These are phyloP conservation scores for Thermoascus crustaceus DNA, from an alignment of 2,329 filamentous ascomycete species.

Conservation along the genomic window DNA sequence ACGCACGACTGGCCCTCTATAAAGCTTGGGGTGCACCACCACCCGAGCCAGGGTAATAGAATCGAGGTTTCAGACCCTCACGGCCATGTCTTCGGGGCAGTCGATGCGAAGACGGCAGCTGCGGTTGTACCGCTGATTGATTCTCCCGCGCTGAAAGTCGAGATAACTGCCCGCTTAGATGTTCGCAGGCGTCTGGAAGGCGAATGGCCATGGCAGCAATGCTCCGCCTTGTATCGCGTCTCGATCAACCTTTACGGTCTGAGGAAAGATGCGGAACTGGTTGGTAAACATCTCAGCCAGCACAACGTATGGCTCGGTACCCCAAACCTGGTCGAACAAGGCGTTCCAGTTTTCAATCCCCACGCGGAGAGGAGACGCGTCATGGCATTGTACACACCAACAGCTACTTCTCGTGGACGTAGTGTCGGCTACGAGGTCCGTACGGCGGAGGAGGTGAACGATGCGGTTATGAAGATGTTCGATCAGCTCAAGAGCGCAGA, in stretches of 20 bases:
- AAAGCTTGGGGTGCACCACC: conserved; percentile 60
- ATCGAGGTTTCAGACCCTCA: conserved; percentile 70
- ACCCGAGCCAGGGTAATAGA: conserved; percentile 46
- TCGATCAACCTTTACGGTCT: conserved; percentile 75
- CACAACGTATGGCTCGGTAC: conserved; percentile 59
- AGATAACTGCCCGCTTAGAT: conserved; percentile 64
- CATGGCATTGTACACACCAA: conserved; percentile 25
- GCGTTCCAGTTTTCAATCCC: conserved; percentile 68
- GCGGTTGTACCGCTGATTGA: conserved; percentile 69
- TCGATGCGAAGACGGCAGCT: conserved; percentile 59
- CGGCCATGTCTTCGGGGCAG: conserved; percentile 62
- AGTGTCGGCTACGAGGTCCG: conserved; percentile 40
- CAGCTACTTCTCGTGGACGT: conserved; percentile 17
- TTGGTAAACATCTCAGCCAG: conserved; percentile 62
- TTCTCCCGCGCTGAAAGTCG: conserved; percentile 52
- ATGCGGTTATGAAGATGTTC: conserved; percentile 79
- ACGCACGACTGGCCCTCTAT: conserved; percentile 60
- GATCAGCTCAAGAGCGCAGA: conserved; percentile 71
- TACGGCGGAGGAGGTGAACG: conserved; percentile 77
- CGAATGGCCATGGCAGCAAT: conserved; percentile 57
- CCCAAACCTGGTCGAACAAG: conserved; percentile 58
- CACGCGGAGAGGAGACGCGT: conserved; percentile 48
- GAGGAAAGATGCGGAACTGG: conserved; percentile 52
- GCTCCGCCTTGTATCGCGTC: conserved; percentile 55
- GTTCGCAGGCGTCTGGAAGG: conserved; percentile 53